These are phyloP conservation scores for Drechslerella dactyloides DNA, from an alignment of 2,329 filamentous ascomycete genomes.

Conservation along the genomic window DNA sequence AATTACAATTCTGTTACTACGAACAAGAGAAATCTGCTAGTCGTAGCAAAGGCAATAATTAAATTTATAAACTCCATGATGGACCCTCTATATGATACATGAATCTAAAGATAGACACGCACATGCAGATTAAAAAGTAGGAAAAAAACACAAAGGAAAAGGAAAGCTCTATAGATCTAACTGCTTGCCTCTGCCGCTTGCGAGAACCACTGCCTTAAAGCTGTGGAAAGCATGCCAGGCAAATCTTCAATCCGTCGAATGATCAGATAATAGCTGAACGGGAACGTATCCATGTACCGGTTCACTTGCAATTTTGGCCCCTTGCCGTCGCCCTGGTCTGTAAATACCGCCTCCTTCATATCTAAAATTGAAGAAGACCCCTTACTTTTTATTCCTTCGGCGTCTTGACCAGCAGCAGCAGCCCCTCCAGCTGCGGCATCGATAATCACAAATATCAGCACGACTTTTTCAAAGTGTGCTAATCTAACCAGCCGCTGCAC, in stretches of 20 bases:
- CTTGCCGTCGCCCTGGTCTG: slow-evolving; percentile 70
- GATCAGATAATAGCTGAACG: slow-evolving; percentile 95
- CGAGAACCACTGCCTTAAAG: slow-evolving; percentile 91
- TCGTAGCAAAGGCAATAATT: too few species aligned
- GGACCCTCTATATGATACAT: neutral
- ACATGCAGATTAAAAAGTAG: too few species aligned
- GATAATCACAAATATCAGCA: slow-evolving; percentile 97
- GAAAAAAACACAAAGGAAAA: slow-evolving; percentile 9
- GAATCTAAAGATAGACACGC: neutral
- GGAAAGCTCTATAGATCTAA: slow-evolving; percentile 8
- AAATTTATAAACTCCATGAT: too few species aligned
- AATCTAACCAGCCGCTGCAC: slow-evolving; percentile 83
- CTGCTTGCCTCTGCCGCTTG: slow-evolving; percentile 61
- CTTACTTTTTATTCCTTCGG: slow-evolving; percentile 5
- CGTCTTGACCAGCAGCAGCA: slow-evolving; percentile 55
- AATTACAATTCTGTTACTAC: too few species aligned
- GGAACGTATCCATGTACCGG: slow-evolving; percentile 92
- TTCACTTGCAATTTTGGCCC: slow-evolving; percentile 74
- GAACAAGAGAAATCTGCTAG: too few species aligned
- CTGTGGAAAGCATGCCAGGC: slow-evolving; percentile 81
- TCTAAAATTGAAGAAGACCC: slow-evolving; percentile 71
- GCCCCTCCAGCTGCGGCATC: slow-evolving; percentile 67
- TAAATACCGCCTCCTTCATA: slow-evolving; percentile 84
- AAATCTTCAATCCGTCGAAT: slow-evolving; percentile 91
- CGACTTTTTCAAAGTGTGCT: slow-evolving; percentile 90